These are phyloP conservation scores for Stentor coeruleus DNA, from an alignment of 73 alveolate genomes.

Conservation along the genomic window DNA sequence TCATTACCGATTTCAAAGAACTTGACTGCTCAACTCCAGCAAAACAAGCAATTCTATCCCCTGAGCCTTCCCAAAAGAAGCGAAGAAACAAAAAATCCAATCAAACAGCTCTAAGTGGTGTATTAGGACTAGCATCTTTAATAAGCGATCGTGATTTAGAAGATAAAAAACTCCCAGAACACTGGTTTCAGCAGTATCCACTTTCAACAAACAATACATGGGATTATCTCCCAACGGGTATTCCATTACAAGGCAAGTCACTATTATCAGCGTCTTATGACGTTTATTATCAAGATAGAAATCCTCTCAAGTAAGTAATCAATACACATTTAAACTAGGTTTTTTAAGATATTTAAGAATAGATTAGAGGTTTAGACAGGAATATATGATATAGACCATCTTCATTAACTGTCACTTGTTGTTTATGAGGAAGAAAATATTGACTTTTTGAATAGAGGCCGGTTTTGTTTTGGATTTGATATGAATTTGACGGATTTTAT, in stretches of 20 bases:
- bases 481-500: too few species aligned
- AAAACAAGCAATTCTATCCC: background rate
- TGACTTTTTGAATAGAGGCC: too few species aligned
- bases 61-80: background rate
- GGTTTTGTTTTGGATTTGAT: too few species aligned
- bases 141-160: background rate
- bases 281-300: background rate
- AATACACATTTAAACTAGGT: too few species aligned
- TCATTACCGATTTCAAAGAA: conserved; percentile 1
- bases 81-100: background rate
- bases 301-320: background rate
- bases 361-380: too few species aligned
- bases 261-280: background rate
- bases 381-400: too few species aligned
- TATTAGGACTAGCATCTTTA: background rate
- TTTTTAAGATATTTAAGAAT: too few species aligned
- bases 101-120: background rate
- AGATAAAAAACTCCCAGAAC: background rate
- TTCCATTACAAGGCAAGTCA: background rate
- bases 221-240: background rate
- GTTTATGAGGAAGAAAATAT: too few species aligned
- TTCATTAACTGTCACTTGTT: too few species aligned
- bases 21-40: background rate
- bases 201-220: background rate
- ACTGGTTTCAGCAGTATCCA: conserved; percentile 4